phyloP scores from a whole-genome alignment of 192 early-diverging fungal species.

The Coemansia sp. region DNA sequence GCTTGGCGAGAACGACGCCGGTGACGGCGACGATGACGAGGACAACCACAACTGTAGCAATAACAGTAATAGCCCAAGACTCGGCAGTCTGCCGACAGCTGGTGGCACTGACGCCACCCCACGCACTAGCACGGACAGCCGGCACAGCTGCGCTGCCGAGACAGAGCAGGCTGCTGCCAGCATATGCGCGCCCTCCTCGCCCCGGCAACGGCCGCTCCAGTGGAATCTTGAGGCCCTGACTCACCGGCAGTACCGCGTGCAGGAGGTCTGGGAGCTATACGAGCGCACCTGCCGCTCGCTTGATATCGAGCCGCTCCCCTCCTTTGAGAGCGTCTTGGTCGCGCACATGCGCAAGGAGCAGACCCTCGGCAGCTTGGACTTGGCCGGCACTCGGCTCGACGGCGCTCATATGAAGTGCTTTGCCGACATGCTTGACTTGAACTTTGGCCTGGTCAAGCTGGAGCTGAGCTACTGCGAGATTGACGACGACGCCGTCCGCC shows the following conservation, averaged over 20 bases:
- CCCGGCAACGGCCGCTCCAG: slow-evolving; percentile 25
- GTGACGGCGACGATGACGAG: neutral
- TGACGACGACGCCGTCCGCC: slow-evolving; percentile 74
- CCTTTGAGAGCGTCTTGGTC: slow-evolving; percentile 34
- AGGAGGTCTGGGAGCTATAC: slow-evolving; percentile 51
- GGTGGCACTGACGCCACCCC: neutral
- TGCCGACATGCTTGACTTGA: slow-evolving; percentile 74
- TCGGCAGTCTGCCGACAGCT: neutral
- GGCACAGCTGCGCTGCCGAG: neutral
- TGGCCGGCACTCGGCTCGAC: slow-evolving; percentile 59
- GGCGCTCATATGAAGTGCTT: slow-evolving; percentile 66
- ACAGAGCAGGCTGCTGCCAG: neutral
- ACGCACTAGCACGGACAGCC: neutral
- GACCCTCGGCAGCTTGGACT: slow-evolving; percentile 37
- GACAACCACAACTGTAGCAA: slow-evolving; percentile 2
- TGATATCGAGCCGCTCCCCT: slow-evolving; percentile 34
- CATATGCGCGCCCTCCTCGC: neutral
- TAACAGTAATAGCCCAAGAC: neutral
- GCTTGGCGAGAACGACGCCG: neutral
- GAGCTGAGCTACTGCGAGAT: slow-evolving; percentile 70
- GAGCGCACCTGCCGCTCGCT: slow-evolving; percentile 39
- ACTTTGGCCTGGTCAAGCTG: slow-evolving; percentile 72
- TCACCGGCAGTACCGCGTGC: slow-evolving; percentile 40
- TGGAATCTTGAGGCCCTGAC: slow-evolving; percentile 50
- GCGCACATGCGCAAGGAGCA: slow-evolving; percentile 43